Evolutionary conservation across 208 protist species (phyloP), one percentile per base, ranked within the genome.

Genomic region (Trypanosoma boissoni): DNA sequence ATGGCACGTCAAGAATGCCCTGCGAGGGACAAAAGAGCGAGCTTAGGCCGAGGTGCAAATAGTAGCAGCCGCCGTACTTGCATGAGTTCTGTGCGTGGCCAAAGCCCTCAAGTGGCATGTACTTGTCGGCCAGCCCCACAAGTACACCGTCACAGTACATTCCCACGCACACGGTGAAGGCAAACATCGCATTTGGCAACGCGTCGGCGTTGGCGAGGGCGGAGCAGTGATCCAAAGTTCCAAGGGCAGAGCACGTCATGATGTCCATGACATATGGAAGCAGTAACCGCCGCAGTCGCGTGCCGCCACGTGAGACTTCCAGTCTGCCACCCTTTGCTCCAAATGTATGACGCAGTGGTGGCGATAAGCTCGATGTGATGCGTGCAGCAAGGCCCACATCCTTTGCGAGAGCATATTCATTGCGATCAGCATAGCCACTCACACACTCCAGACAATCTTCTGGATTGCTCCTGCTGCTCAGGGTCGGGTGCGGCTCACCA

Each of bases 101-200:
- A 58, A 80, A 85, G 48, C 64, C 74, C 61, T 86, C 80, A 41
- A 82, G 50, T 1, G 72, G 72, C 2, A 87, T 8, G 34, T 77
- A 68, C 41, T 76, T 72, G 44, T 87, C 80, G 10, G 80, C 57
- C 58, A 87, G 80, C 14, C 80, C 80, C 1, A 82, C 29, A 14
- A 80, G 56, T 2, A 87, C 37, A 12, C 62, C 76, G 20, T 65
- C 60, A 16, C 58, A 50, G 12, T 42, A 21, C 36, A 29, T 54
- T 2, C 51, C 57, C 10, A 59, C 51, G 29, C 43, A 26, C 53
- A 32, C n/a, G 21, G 54, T 61, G 43, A 45, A 70, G 51, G 50
- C 34, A 44, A 46, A 69, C 34, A 5, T 69, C 20, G 48, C 62
- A 56, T 24, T 68, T n/a, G 16, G 34, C 41, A 24, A 60, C 58